Evolutionary conservation across 2,329 filamentous ascomycete species (phyloP).

Genomic region (Leptographium galeiforme): DNA sequence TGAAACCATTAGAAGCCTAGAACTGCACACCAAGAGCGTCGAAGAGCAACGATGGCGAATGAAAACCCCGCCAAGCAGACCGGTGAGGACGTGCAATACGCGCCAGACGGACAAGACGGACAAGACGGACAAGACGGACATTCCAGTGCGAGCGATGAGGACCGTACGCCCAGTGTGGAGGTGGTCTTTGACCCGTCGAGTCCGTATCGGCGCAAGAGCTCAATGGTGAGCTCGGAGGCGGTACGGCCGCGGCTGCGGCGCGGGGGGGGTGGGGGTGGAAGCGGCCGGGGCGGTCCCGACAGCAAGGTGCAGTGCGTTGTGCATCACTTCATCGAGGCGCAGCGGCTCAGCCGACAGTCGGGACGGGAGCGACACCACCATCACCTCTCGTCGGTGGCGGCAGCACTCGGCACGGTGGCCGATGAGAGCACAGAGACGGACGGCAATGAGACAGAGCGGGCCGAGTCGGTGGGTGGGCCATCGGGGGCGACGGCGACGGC

Average conservation of each 20-base stretch:
- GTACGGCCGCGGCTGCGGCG: slow-evolving; percentile 21
- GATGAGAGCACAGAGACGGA: neutral
- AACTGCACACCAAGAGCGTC: too few relatives aligned
- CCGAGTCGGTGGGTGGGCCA: slow-evolving; percentile 8
- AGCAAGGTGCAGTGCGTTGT: slow-evolving; percentile 47
- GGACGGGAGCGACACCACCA: slow-evolving; percentile 12
- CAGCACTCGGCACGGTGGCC: neutral
- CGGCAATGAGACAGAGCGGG: neutral
- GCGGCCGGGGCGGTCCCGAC: neutral
- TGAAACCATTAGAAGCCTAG: too few relatives aligned
- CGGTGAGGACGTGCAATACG: neutral
- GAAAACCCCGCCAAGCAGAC: neutral
- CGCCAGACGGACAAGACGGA: neutral
- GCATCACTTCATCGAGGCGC: slow-evolving; percentile 49
- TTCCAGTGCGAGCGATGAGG: slow-evolving; percentile 37
- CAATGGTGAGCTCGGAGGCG: slow-evolving; percentile 40
- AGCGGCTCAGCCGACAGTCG: slow-evolving; percentile 24
- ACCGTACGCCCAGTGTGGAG: slow-evolving; percentile 33
- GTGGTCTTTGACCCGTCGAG: slow-evolving; percentile 50
- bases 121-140: slow-evolving; percentile 20
- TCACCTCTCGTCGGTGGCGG: neutral
- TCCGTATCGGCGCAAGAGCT: slow-evolving; percentile 52
- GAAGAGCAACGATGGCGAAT: neutral
- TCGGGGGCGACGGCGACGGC: slow-evolving; percentile 23
- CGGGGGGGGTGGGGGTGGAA: slow-evolving; percentile 4